A percentile compares a stretch with the other conserved stretches of the same genome.
These are phyloP conservation scores for Phaseolus lunatus DNA, from an alignment of 306 rosid genomes.

Conservation along the genomic window DNA sequence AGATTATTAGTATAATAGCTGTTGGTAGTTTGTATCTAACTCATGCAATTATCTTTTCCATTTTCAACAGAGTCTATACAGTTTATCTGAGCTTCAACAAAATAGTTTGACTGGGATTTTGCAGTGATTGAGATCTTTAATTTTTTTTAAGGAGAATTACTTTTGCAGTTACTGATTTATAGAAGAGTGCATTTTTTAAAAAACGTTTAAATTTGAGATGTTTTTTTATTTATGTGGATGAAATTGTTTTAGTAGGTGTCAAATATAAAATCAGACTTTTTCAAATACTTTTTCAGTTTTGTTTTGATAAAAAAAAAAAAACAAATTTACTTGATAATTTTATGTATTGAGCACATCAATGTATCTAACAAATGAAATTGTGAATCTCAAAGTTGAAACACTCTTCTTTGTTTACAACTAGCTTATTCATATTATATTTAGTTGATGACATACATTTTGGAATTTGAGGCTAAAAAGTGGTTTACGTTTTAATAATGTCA, in stretches of 20 bases:
- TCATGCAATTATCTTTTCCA: not conserved
- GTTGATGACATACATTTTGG: slow-evolving; percentile 1
- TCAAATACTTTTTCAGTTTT: not conserved
- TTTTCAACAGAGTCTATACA: not conserved
- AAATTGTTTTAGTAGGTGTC: slow-evolving; percentile 25
- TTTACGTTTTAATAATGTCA: not conserved
- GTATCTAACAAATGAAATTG: not conserved
- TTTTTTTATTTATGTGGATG: not conserved
- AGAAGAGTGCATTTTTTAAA: slow-evolving; percentile 2
- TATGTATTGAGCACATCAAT: slow-evolving; percentile 2
- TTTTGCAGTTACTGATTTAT: not conserved
- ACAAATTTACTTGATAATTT: not conserved
- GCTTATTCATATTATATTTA: not conserved
- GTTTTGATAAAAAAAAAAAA: not conserved
- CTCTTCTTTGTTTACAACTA: not conserved
- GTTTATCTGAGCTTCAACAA: not conserved
- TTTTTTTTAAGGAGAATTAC: slow-evolving; percentile 9
- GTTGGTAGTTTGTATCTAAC: slow-evolving; percentile 22
- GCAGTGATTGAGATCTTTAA: not conserved
- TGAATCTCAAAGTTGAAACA: not conserved
- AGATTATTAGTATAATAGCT: not conserved
- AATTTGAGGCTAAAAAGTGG: not conserved
- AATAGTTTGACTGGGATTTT: slow-evolving; percentile 4
- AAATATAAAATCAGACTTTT: not conserved
- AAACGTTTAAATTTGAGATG: slow-evolving; percentile 3